Base-by-base conservation (phyloP, 768 basidiomycete species). In the Hypholoma sublateritium region DNA sequence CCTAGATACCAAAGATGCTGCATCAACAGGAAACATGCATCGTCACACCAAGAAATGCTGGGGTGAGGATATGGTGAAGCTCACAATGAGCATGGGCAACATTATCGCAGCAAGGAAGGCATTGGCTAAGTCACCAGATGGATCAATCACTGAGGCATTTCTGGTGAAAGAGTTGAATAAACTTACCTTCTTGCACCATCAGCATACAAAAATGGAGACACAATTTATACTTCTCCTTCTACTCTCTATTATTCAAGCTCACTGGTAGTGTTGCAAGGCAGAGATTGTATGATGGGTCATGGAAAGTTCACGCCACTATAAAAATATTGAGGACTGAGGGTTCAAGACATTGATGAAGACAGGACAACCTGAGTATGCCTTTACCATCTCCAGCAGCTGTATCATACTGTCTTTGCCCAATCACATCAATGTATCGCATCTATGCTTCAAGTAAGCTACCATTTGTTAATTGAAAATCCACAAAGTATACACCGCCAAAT, bases 201-300 rank as follows among this genome's bases (percentile, higher is more conserved):
- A 55, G 19, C 60, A 66, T 42, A 66, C 60, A 2, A 46, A 48
- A 16, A 16, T 56, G 1, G 62, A 66, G 44, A 55, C 60, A 5
- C 11, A 53, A 62, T 65, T 37, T 3, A 58, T 17, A 4, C 5
- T 17, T 12, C 21, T 5, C 44, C 4, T 9, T 21, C 4, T 45
- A 19, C 3, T 12, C 4, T 43, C 35, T 7, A 7, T 21, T 9
- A 22, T 50, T 17, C n/a, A 50, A 17, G 16, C 24, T 35, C 17
- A 9, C 16, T 35, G 17, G 7, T 25, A 9, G 4, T 4, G 5
- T 35, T 19, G 14, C 17, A 73, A 72, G 14, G 70, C 65, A 0
- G 63, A 72, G 41, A 67, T 73, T 24, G 74, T 75, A 0, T 59
- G 59, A 0, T 77, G 76, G 74, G 67, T 75, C 0, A 13, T 66